A percentile compares a stretch with the other conserved stretches of the same genome.
Evolutionary conservation across 257 asterid species (phyloP).

Genomic region (Eucommia ulmoides): DNA sequence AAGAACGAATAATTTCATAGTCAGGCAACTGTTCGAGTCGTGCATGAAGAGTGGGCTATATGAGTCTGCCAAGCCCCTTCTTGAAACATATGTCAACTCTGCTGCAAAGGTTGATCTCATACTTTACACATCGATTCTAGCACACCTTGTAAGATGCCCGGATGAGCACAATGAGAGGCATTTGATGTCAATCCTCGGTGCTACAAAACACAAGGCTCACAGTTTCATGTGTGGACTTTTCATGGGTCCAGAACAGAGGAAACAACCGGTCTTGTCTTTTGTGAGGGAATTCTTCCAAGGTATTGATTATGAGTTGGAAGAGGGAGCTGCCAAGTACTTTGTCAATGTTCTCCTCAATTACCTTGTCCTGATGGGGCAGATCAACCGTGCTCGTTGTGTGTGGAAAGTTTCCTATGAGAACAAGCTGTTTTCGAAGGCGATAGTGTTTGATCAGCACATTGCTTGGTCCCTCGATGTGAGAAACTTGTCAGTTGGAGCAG

Average conservation of each 20-base stretch:
- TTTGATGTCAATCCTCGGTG: constrained; percentile 85
- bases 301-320: constrained; percentile 79
- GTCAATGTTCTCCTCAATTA: constrained; percentile 92
- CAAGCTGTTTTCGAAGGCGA: constrained; percentile 92
- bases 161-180: constrained; percentile 81
- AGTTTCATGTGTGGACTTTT: constrained; percentile 86
- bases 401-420: constrained; percentile 98
- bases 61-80: constrained; percentile 90
- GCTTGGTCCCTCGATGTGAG: constrained; percentile 99
- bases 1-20: constrained; percentile 88
- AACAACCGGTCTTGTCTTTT: constrained; percentile 68
- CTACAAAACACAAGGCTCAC: constrained; percentile 82
- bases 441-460: constrained; percentile 92
- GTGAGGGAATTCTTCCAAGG: constrained; percentile 88
- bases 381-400: constrained; percentile 95
- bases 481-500: constrained; percentile 91
- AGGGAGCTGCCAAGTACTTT: constrained; percentile 84
- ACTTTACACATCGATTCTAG: constrained; percentile 88
- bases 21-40: constrained; percentile 84
- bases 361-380: constrained; percentile 97
- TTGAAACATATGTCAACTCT: constrained; percentile 65
- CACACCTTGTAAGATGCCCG: constrained; percentile 86
- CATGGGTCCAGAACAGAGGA: constrained; percentile 86
- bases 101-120: constrained; percentile 82
- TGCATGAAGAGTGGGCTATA: constrained; percentile 87